These are phyloP conservation scores for Xylariales sp. DNA, from an alignment of 2,329 filamentous ascomycete genomes.

Conservation along the genomic window DNA sequence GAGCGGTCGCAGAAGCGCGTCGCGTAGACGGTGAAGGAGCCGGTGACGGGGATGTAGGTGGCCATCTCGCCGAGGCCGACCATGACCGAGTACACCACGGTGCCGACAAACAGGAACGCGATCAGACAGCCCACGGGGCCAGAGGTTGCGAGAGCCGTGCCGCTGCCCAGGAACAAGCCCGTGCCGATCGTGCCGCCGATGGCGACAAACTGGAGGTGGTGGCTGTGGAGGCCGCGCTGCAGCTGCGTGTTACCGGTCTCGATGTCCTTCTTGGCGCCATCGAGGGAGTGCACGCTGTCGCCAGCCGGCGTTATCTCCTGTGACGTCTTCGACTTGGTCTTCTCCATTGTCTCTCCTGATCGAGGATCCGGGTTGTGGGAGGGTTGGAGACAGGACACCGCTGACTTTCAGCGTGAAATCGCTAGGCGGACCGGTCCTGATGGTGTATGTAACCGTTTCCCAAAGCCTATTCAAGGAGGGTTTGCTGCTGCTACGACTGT, in stretches of 20 bases:
- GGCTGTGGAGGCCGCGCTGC: constrained; percentile 24
- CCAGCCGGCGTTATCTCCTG: constrained; percentile 4
- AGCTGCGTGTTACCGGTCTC: constrained; percentile 24
- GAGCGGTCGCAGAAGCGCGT: constrained; percentile 66
- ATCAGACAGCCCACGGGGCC: constrained; percentile 65
- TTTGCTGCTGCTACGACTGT: too few relatives aligned
- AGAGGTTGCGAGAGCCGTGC: constrained; percentile 55
- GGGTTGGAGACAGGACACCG: too few relatives aligned
- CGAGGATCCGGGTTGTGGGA: too few relatives aligned
- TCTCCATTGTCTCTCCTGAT: constrained; percentile 5
- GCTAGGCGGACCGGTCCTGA: too few relatives aligned
- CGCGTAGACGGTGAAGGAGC: constrained; percentile 73
- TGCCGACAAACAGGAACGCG: constrained; percentile 65
- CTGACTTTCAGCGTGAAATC: too few relatives aligned
- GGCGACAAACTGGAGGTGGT: constrained; percentile 31
- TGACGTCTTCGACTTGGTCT: not conserved
- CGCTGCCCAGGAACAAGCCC: constrained; percentile 67
- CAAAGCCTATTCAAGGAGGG: too few relatives aligned
- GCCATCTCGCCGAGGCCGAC: constrained; percentile 67
- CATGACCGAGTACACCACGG: constrained; percentile 74
- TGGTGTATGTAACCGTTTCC: too few relatives aligned
- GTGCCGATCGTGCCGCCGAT: constrained; percentile 63
- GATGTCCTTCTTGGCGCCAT: constrained; percentile 18
- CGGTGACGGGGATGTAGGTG: constrained; percentile 71
- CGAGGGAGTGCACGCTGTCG: constrained; percentile 1